These are phyloP conservation scores for Boletus eberwhitei DNA, from an alignment of 768 basidiomycete genomes.

Conservation along the genomic window DNA sequence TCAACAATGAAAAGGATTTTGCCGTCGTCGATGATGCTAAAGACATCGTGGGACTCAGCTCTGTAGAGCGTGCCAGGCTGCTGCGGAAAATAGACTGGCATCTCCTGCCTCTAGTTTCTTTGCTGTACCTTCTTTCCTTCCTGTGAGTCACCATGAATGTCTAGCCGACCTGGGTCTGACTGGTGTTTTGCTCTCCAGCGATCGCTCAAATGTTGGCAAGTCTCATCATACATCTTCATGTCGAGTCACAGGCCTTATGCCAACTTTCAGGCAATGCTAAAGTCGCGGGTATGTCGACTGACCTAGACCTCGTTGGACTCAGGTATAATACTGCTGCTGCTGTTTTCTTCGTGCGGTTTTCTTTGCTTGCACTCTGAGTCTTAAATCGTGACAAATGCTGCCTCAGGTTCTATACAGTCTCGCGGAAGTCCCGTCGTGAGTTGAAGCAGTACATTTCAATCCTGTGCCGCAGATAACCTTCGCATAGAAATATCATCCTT, in stretches of 20 bases:
- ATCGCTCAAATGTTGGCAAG: background rate
- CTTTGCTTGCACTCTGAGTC: background rate
- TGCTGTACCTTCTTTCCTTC: conserved; percentile 1
- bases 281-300: background rate
- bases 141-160: background rate
- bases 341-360: background rate
- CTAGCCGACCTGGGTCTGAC: background rate
- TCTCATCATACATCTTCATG: background rate
- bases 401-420: background rate
- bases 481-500: conserved; percentile 35
- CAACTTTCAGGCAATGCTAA: background rate
- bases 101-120: background rate
- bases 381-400: background rate
- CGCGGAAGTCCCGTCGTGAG: background rate
- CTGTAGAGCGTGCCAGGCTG: background rate
- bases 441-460: background rate
- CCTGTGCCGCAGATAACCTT: background rate
- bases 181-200: background rate
- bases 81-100: background rate
- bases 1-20: background rate
- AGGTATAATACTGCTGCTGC: background rate
- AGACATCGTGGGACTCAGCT: background rate
- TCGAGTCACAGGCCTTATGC: background rate
- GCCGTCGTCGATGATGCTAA: background rate
- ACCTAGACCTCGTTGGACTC: background rate